These are phyloP conservation scores for Verticillium tricorpus DNA, from an alignment of 2,329 filamentous ascomycete genomes.

Conservation along the genomic window DNA sequence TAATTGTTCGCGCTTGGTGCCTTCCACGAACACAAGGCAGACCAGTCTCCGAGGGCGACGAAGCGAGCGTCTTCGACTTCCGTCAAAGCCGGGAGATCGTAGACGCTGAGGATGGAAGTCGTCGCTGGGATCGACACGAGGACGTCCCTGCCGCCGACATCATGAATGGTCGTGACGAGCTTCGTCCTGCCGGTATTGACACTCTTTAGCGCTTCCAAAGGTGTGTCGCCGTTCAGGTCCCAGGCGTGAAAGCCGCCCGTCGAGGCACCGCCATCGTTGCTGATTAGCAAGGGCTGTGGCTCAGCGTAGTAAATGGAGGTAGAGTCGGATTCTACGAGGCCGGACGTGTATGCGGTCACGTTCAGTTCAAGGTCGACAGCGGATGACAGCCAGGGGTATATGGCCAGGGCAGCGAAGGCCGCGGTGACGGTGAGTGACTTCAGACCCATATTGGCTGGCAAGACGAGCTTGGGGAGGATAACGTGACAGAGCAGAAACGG, in stretches of 20 bases:
- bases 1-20: constrained; percentile 36
- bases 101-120: constrained; percentile 36
- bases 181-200: constrained; percentile 39
- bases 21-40: constrained; percentile 40
- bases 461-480: constrained; percentile 2
- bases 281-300: constrained; percentile 31
- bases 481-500: constrained; percentile 7
- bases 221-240: constrained; percentile 22
- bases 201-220: constrained; percentile 24
- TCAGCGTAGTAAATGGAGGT: constrained; percentile 33
- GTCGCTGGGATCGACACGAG: constrained; percentile 36
- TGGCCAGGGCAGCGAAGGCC: constrained; percentile 5
- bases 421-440: constrained; percentile 6
- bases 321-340: constrained; percentile 35
- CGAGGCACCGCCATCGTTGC: constrained; percentile 39
- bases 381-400: constrained; percentile 4
- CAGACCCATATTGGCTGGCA: constrained; percentile 5
- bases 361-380: constrained; percentile 16
- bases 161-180: constrained; percentile 33
- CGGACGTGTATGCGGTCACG: constrained; percentile 25
- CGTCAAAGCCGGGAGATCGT: constrained; percentile 25
- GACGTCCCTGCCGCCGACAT: constrained; percentile 28
- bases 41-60: constrained; percentile 40
- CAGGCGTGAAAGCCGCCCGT: constrained; percentile 38
- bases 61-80: constrained; percentile 25